phyloP scores from a whole-genome alignment of 2,329 filamentous ascomycete genomes.

The Fusarium sp. region DNA sequence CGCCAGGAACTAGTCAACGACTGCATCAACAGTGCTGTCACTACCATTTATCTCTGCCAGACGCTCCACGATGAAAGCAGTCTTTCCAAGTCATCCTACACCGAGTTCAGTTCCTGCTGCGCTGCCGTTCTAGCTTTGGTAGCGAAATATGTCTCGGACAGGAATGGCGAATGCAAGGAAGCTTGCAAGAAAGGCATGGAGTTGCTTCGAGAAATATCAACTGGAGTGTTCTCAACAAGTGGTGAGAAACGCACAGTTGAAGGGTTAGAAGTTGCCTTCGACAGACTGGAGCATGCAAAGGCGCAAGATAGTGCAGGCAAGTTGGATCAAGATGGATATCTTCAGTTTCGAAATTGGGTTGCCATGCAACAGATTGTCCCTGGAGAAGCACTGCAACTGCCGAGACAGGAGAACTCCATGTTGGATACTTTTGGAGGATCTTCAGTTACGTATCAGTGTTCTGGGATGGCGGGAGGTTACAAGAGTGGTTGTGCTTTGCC shows the following conservation, averaged over 20 bases:
- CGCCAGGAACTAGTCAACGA: conserved; percentile 20
- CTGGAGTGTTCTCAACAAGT: conserved; percentile 19
- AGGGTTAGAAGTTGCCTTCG: conserved; percentile 12
- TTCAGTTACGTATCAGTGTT: neutral
- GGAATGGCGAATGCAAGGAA: neutral
- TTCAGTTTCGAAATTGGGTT: conserved; percentile 38
- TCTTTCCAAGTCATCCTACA: conserved; percentile 39
- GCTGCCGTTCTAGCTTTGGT: conserved; percentile 30
- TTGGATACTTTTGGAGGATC: neutral
- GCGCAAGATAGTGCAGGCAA: neutral
- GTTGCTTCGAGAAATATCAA: conserved; percentile 26
- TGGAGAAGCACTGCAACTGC: conserved; percentile 13
- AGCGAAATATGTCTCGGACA: conserved; percentile 18
- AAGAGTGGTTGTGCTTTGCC: neutral
- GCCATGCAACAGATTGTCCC: conserved; percentile 33
- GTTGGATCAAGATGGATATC: conserved; percentile 20
- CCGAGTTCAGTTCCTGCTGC: conserved; percentile 35
- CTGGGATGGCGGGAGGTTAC: conserved; percentile 3
- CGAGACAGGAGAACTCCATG: conserved; percentile 7
- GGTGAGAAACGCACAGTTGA: conserved; percentile 24
- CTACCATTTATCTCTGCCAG: conserved; percentile 32
- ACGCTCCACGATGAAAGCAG: conserved; percentile 9
- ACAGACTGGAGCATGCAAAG: conserved; percentile 3
- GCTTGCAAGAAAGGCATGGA: conserved; percentile 20
- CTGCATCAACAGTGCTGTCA: conserved; percentile 22